Base-by-base conservation (phyloP, 345 rosid species). In the Bruguiera gymnorhiza region DNA sequence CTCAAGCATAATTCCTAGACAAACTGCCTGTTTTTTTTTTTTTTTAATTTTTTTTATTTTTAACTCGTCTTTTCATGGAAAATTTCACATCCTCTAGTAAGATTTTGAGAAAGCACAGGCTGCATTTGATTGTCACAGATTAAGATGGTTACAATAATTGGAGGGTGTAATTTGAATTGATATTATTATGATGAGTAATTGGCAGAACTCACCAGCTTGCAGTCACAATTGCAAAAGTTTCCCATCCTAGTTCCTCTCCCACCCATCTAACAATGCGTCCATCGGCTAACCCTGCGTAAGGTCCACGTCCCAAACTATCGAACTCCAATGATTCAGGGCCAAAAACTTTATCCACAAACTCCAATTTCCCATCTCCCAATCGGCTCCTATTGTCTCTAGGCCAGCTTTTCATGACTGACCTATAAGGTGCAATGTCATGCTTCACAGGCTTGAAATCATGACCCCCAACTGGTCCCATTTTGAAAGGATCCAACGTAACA, bases 281-380 rank as follows among this genome's bases (percentile, higher is more conserved):
- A 52, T 95, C 96, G 0, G 97, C 99, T 65, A 95, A 71, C 5
- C 99, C 99, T 0, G 94, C 51, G 75, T 95, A 95, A 11, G 99
- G 99, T n/a, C 97, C 98, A 36, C 76, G 86, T 3, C 99, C 98
- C 6, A 77, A 66, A 65, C 72, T 70, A 67, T 95, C 98, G 43
- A 95, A 92, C 85, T 95, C 99, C 70, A 95, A 71, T 0, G 98
- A 95, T 73, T 95, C 99, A 2, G 99, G 99, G 2, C 98, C 99
- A 36, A 82, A 95, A 24, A 92, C 89, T 71, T 92, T 72, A 65
- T 84, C 84, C 3, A 77, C 87, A 62, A 92, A 95, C 90, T 88
- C 97, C 59, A 89, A 66, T 32, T 84, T 92, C 69, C 99, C 98
- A 19, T 72, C 46, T 24, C 80, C 91, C 13, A 95, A 59, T 56